Conservation (phyloP, 352 stramenopile genomes). For the Phytophthora pinifolia region DNA sequence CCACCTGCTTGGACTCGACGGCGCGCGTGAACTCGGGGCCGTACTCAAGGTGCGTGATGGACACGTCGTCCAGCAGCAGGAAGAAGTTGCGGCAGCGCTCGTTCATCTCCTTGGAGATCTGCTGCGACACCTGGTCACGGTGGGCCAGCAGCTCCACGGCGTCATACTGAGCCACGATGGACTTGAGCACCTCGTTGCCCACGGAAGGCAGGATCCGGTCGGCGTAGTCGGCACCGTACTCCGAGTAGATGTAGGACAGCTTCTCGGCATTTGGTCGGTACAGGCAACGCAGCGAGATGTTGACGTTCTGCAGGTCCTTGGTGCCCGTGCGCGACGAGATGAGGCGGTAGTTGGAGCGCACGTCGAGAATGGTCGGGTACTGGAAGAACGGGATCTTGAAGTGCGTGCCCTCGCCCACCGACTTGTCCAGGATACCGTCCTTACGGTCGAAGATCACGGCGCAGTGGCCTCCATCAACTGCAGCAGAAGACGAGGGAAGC, state of each 20-base stretch:
- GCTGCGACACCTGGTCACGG: slow-evolving; percentile 96
- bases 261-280: slow-evolving; percentile 94
- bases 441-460: slow-evolving; percentile 99
- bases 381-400: slow-evolving; percentile 99
- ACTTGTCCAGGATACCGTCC: slow-evolving; percentile 95
- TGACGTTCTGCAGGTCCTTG: slow-evolving; percentile 99
- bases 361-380: slow-evolving; percentile 98
- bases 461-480: slow-evolving; percentile 97
- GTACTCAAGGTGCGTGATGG: slow-evolving; percentile 99
- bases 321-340: slow-evolving; percentile 97
- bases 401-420: slow-evolving; percentile 97
- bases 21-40: slow-evolving; percentile 98
- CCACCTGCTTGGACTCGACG: slow-evolving; percentile 99
- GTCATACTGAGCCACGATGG: slow-evolving; percentile 98
- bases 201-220: slow-evolving; percentile 99
- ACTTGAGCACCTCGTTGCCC: slow-evolving; percentile 95
- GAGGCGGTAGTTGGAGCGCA: slow-evolving; percentile 96
- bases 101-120: slow-evolving; percentile 97
- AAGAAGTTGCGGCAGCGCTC: slow-evolving; percentile 97
- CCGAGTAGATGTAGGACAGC: slow-evolving; percentile 96
- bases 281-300: slow-evolving; percentile 98
- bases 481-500: slow-evolving; percentile 6
- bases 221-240: slow-evolving; percentile 98
- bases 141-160: slow-evolving; percentile 99
- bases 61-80: slow-evolving; percentile 99